Evolutionary conservation across 2,329 filamentous ascomycete genomes (phyloP), one percentile per base, ranked within the genome.

Genomic region (Aulographum hederae): DNA sequence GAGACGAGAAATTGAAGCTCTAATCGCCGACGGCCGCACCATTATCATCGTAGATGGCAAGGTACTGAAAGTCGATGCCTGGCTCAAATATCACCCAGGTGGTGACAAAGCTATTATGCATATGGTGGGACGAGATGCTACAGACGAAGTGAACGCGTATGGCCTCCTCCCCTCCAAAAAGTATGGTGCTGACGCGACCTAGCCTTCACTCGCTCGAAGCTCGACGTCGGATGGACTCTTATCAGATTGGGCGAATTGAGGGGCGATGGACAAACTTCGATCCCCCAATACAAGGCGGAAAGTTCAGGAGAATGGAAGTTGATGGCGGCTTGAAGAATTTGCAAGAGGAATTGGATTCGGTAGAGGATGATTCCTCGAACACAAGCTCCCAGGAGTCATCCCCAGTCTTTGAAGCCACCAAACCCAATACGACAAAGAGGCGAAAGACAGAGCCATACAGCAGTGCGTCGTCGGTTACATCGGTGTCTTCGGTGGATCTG

Each of bases 81-180:
- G 84, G 81, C 59, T 91, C 32, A 71, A 71, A 32, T 94, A 79
- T 47, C 89, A 95, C 46, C 89, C 89, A 10, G 89, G 89, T 35
- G 89, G 89, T 43, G 75, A 86, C 45, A 89, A 84, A 56, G 70
- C 86, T 33, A 91, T 98, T 40, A 62, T 72, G 50, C 89, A 98
- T 50, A 89, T 94, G 82, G 70, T 95, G 37, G 84, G 84, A 38
- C 72, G 78, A 55, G 84, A 93, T 69, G 86, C 82, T 31, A 94
- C 86, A 8, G 85, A 94, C 52, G 89, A 95, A 56, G 75, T 95
- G 38, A 81, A 77, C 52, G 80, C 76, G 81, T 94, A 66, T 31
- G 76, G 62, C 28, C 31, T 8, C 37, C n/a, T 34, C 27, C 18
- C 26, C 13, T 14, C 21, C 29, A 17, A 28, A 28, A 18, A 13